These are phyloP conservation scores for Saussurea involucrata DNA, from an alignment of 129 eudicot species.

Conservation along the genomic window DNA sequence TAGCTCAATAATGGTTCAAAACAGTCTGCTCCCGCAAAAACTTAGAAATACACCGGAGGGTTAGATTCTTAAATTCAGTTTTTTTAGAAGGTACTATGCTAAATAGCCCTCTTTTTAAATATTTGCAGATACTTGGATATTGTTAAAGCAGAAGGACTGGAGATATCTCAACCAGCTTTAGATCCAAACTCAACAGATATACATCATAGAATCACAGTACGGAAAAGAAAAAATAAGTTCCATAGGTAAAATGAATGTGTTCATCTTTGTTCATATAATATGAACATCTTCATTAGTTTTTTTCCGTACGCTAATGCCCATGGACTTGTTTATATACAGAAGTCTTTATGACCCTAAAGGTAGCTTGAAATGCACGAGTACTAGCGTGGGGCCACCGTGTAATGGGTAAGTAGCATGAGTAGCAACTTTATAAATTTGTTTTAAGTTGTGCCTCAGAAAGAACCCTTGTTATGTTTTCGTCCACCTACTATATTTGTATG, in stretches of 20 bases:
- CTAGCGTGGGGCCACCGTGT: constrained; percentile 88
- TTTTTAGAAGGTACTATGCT: neutral
- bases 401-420: constrained; percentile 54
- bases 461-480: neutral
- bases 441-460: neutral
- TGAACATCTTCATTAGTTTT: neutral
- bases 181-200: constrained; percentile 86
- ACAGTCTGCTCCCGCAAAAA: neutral
- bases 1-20: too few species aligned
- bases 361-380: constrained; percentile 53
- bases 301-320: neutral
- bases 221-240: constrained; percentile 48
- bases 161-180: constrained; percentile 98
- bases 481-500: neutral
- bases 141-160: constrained; percentile 68
- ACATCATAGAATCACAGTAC: constrained; percentile 85
- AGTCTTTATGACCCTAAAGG: constrained; percentile 73
- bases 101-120: neutral
- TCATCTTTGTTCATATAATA: neutral
- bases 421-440: neutral
- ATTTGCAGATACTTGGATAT: constrained; percentile 68
- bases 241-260: constrained; percentile 52
- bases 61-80: neutral
- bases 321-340: constrained; percentile 29
- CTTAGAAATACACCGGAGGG: neutral